Evolutionary conservation across 1,139 yeast genomes (phyloP).

Genomic region (Diutina ranongensis): DNA sequence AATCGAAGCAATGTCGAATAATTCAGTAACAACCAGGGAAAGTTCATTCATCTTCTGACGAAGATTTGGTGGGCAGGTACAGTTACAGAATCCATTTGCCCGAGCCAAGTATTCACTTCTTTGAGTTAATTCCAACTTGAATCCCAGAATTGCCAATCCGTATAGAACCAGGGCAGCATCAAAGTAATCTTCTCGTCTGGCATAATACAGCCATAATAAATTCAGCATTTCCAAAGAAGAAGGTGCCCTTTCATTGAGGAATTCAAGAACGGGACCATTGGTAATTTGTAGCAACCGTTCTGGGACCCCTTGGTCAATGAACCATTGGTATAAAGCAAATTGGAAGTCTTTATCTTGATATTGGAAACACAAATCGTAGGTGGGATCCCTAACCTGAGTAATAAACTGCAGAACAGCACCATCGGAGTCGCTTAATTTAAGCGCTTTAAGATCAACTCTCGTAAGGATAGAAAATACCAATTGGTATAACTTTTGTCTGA

Average conservation of each 20-base stretch:
- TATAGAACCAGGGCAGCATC: conserved; percentile 79
- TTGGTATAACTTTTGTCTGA: conserved; percentile 43
- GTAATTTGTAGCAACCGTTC: conserved; percentile 69
- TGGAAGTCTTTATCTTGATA: conserved; percentile 79
- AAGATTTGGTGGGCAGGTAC: conserved; percentile 68
- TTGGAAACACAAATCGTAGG: conserved; percentile 65
- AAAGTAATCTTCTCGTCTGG: conserved; percentile 67
- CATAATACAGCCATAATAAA: conserved; percentile 79
- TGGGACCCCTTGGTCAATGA: conserved; percentile 63
- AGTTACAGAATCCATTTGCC: conserved; percentile 87
- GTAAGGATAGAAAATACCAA: conserved; percentile 65
- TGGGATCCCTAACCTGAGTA: conserved; percentile 51
- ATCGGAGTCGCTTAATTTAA: conserved; percentile 35
- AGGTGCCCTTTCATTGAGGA: conserved; percentile 62
- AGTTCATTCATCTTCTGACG: conserved; percentile 69
- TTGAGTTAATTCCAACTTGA: conserved; percentile 53
- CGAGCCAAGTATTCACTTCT: conserved; percentile 84
- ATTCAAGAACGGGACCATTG: conserved; percentile 71
- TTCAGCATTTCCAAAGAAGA: conserved; percentile 66
- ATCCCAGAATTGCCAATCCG: conserved; percentile 63
- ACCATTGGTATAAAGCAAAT: conserved; percentile 88
- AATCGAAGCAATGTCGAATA: conserved; percentile 76
- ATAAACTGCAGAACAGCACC: conserved; percentile 18
- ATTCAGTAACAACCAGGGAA: conserved; percentile 61
- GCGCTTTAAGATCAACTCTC: conserved; percentile 58